phyloP scores from a whole-genome alignment of 768 basidiomycete species.

The Amyloporia xantha region DNA sequence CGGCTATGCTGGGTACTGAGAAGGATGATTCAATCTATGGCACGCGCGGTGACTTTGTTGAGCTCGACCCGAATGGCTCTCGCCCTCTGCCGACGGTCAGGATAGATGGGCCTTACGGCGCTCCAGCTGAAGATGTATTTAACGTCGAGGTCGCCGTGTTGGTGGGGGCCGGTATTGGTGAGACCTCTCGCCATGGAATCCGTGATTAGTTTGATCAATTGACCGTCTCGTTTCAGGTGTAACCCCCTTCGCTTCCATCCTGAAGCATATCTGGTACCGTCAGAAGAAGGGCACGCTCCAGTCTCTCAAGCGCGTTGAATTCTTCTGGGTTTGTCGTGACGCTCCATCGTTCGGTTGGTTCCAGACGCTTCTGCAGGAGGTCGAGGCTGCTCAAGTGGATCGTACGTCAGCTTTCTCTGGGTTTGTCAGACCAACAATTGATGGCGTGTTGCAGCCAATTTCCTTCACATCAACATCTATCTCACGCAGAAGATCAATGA shows the following conservation, averaged over 20 bases:
- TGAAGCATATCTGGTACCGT: slow-evolving; percentile 95
- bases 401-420: slow-evolving; percentile 43
- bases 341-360: slow-evolving; percentile 99
- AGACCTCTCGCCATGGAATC: too few relatives aligned
- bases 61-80: slow-evolving; percentile 52
- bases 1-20: slow-evolving; percentile 71
- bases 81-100: slow-evolving; percentile 61
- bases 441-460: slow-evolving; percentile 55
- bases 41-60: slow-evolving; percentile 74
- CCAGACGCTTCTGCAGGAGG: slow-evolving; percentile 79
- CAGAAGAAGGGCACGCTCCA: slow-evolving; percentile 75
- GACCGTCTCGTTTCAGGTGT: slow-evolving; percentile 51
- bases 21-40: slow-evolving; percentile 43
- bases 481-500: slow-evolving; percentile 80
- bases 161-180: slow-evolving; percentile 90
- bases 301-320: slow-evolving; percentile 81
- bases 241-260: slow-evolving; percentile 90
- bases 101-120: slow-evolving; percentile 90
- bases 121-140: slow-evolving; percentile 89
- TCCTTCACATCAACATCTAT: slow-evolving; percentile 88
- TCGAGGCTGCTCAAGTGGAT: slow-evolving; percentile 84
- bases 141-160: slow-evolving; percentile 82
- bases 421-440: not conserved
- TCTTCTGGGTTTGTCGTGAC: slow-evolving; percentile 92
- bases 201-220: too few relatives aligned